phyloP scores from a whole-genome alignment of 1,139 yeast genomes.

The Magnusiomyces ingens region DNA sequence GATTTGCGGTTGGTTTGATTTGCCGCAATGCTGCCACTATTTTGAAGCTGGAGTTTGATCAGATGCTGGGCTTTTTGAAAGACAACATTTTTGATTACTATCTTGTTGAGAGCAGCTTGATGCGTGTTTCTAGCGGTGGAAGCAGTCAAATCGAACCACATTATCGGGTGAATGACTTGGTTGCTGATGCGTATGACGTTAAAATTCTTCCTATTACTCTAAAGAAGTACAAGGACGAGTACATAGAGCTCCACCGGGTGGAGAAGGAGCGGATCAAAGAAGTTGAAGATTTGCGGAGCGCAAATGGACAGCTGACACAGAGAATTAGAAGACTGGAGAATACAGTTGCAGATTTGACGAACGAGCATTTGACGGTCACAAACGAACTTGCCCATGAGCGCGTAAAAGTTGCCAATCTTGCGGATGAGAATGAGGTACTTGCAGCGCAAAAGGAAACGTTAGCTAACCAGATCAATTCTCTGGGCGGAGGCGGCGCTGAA shows the following conservation, averaged over 20 bases:
- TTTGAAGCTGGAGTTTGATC: slow-evolving; percentile 62
- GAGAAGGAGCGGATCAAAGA: slow-evolving; percentile 68
- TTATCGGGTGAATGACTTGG: slow-evolving; percentile 65
- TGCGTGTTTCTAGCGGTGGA: slow-evolving; percentile 10
- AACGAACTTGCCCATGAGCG: slow-evolving; percentile 65
- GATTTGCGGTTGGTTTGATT: slow-evolving; percentile 76
- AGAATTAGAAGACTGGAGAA: slow-evolving; percentile 71
- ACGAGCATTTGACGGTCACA: slow-evolving; percentile 73
- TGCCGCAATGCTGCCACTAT: slow-evolving; percentile 55
- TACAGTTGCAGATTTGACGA: slow-evolving; percentile 58
- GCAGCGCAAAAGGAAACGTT: slow-evolving; percentile 48
- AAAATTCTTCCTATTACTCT: slow-evolving; percentile 66
- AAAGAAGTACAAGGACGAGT: slow-evolving; percentile 64
- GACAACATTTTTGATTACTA: slow-evolving; percentile 70
- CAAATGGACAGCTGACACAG: slow-evolving; percentile 67
- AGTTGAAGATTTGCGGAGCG: slow-evolving; percentile 53
- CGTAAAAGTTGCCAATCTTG: slow-evolving; percentile 56
- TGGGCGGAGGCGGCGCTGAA: slow-evolving; percentile 15
- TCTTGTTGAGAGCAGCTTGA: slow-evolving; percentile 33
- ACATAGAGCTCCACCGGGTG: slow-evolving; percentile 58
- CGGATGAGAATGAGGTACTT: slow-evolving; percentile 57
- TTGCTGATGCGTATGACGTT: slow-evolving; percentile 69
- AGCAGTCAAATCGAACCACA: slow-evolving; percentile 13
- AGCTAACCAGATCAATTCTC: slow-evolving; percentile 24
- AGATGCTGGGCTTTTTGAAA: slow-evolving; percentile 66